Base-by-base conservation (phyloP, 1,284 basidiomycete genomes). In the Rhizoctonia solani region DNA sequence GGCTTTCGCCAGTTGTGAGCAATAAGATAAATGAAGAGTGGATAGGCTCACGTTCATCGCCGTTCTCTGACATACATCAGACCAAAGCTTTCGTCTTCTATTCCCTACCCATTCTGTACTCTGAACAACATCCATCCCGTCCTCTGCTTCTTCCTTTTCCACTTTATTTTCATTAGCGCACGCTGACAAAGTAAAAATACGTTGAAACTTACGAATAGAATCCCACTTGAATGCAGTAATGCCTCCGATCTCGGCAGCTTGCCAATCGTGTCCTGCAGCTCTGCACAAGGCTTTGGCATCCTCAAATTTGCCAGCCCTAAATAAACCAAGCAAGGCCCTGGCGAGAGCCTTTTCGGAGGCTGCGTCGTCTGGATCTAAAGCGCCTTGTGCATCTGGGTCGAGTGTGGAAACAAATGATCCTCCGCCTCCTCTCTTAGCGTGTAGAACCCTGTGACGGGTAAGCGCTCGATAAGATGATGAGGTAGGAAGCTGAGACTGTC, bases 261-360 rank as follows among this genome's bases (percentile, higher is more conserved):
- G 83, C 95, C 95, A 98, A 2, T 92, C 89, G 72, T 96, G 92
- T 69, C 93, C 88, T 0, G 91, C 89, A 73, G 87, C 87, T 70
- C 88, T 80, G 74, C 93, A 96, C 86, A 29, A 90, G 89, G 19
- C 97, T 77, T 71, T 88, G 81, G 16, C 96, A 96, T 3, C 89
- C 87, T 34, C 93, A 85, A 6, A 94, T 80, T 71, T 89, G 89
- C 37, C 87, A 84, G 76, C 92, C 85, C 89, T 91, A 39, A 42
- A 16, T n/a, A 3, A 29, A 11, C 19, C 25, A 49, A 47, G 65
- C 23, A 55, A 30, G 4, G 41, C 54, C 30, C 55, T 39, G 66
- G 32, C 47, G 5, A 72, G 27, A 32, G 68, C 55, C 49, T 37
- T 25, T 37, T 29, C 41, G 65, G 85, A 73, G 74, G 89, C 90